Evolutionary conservation across 768 basidiomycete genomes (phyloP).

Genomic region (Rubroboletus satanas): DNA sequence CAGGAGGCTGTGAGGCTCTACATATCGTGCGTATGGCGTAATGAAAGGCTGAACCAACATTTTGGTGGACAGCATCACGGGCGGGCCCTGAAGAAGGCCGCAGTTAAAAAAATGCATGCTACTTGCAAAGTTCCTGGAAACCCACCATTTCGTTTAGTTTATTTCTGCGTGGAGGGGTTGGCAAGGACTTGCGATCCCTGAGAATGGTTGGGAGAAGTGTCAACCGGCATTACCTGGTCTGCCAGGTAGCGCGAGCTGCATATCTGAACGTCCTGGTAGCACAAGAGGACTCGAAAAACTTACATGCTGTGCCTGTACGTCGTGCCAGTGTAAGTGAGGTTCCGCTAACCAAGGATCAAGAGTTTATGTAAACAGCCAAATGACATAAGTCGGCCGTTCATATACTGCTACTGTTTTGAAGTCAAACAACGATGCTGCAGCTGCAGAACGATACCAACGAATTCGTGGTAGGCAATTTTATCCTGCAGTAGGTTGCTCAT

Average conservation of each 20-base stretch:
- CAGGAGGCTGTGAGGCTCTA: not conserved
- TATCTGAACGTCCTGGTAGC: not conserved
- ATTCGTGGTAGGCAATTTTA: slow-evolving; percentile 22
- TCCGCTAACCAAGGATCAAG: not conserved
- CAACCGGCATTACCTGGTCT: not conserved
- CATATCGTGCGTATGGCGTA: not conserved
- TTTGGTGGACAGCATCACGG: not conserved
- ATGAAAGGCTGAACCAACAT: not conserved
- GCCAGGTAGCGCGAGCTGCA: not conserved
- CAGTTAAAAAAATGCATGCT: not conserved
- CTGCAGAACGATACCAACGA: slow-evolving; percentile 13
- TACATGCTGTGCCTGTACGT: not conserved
- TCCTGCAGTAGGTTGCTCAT: not conserved
- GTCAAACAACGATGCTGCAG: not conserved
- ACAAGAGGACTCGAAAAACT: too few species aligned
- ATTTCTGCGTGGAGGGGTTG: not conserved
- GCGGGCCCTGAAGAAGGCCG: slow-evolving; percentile 5
- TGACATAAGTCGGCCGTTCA: too few species aligned
- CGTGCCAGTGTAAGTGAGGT: too few species aligned
- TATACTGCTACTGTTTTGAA: too few species aligned
- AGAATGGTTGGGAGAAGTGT: not conserved
- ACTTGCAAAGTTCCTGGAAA: not conserved
- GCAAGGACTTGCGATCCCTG: too few species aligned
- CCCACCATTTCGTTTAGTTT: not conserved
- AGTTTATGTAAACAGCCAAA: not conserved